Evolutionary conservation across 108 stramenopile genomes (phyloP).

Genomic region (Mayamaea pseudoterrestris): DNA sequence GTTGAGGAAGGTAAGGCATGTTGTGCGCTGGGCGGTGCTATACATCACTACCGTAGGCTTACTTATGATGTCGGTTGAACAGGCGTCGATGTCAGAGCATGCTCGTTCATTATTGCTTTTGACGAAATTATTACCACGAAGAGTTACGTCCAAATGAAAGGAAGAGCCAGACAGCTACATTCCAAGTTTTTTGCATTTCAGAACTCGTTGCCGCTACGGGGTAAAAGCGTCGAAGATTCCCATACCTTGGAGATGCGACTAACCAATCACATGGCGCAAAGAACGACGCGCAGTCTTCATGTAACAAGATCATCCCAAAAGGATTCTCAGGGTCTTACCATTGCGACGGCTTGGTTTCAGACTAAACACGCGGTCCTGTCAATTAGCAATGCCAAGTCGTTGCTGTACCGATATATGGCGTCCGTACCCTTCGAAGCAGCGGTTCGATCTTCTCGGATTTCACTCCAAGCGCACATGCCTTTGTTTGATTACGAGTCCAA

Average conservation of each 20-base stretch:
- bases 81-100: constrained; percentile 56
- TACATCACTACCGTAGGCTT: too few species aligned
- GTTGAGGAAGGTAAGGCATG: constrained; percentile 66
- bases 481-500: constrained; percentile 14
- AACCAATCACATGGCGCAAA: too few species aligned
- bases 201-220: too few species aligned
- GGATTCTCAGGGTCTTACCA: too few species aligned
- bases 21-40: too few species aligned
- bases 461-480: constrained; percentile 33
- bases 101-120: constrained; percentile 46
- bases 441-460: constrained; percentile 18
- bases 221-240: too few species aligned
- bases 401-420: constrained; percentile 42
- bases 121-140: constrained; percentile 33
- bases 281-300: too few species aligned
- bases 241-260: too few species aligned
- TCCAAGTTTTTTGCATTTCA: constrained; percentile 45
- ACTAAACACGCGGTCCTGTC: constrained; percentile 30
- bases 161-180: constrained; percentile 36
- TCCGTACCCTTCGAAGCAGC: constrained; percentile 36
- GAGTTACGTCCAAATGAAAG: constrained; percentile 66
- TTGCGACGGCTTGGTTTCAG: too few species aligned
- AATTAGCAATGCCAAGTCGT: constrained; percentile 35
- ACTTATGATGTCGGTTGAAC: too few species aligned
- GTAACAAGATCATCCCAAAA: too few species aligned